Evolutionary conservation across 257 asterid species (phyloP), one percentile per base, ranked within the genome.

Genomic region (Solanum paucissectum): DNA sequence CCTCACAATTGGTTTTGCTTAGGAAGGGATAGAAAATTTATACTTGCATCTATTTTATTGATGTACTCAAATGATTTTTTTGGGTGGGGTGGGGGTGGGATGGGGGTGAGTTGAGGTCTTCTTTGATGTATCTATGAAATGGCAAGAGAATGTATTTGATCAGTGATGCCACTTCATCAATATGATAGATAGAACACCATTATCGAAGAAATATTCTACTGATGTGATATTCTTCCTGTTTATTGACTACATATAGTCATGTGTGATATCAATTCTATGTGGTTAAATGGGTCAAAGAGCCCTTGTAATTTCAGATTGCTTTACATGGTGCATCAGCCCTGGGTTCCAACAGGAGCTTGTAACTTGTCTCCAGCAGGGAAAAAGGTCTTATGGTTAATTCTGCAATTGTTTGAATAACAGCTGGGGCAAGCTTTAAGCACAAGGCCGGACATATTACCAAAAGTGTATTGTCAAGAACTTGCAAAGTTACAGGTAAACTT

Each of bases 381-480:
- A 73, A 86, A 74, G 37, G 68, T 73, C 71, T 86, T 73, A 52
- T 33, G 46, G 84, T 49, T 66, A 27, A 69, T 87, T 82, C 52
- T 84, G 34, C 76, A 46, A 84, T 85, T 90, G 87, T 89, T 89
- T 76, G 76, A 87, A 91, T 88, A 87, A 87, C 96, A 97, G 99
- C 98, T 97, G 58, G 99, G 99, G 81, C 99, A 97, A 91, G 99
- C 99, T 89, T 90, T 97, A 90, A 95, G 99, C 94, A 97, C 99
- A 87, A 94, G 99, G 89, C 98, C 98, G 16, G 99, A 97, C 86
- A 95, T 97, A 93, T 89, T 97, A 89, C 98, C 99, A n/a, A 88
- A 89, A 66, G 91, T 96, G 44, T 97, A 95, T 89, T 97, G 99
- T 92, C 98, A 93, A 88, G 99, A 97, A 92, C 99, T 97, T 87